Evolutionary conservation across 129 eudicot species (phyloP), one percentile per base, ranked within the genome.

Genomic region (Ambrosia artemisiifolia): DNA sequence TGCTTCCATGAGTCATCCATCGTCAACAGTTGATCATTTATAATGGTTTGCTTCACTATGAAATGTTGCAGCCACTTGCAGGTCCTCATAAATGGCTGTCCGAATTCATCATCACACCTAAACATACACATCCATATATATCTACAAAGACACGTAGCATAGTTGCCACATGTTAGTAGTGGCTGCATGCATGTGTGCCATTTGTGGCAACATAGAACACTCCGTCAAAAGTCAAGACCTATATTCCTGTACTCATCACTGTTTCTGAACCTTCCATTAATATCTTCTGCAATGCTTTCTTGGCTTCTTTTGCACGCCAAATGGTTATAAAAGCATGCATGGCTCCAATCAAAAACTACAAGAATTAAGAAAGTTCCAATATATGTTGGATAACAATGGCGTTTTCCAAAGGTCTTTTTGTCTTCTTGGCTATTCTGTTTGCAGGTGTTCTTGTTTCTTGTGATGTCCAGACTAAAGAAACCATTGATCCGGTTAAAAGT

Each of bases 191-290:
- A 78, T 78, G 81, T 9, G 2, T 36, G 81, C 34, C 81, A 70
- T 33, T 42, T 77, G 76, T 77, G 9, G 2, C 71, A 78, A 63
- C 76, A 77, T 77, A 17, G 76, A 77, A 38, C 49, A 30, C 61
- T 78, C 77, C 77, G 72, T 78, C 82, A 2, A 40, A 70, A 63
- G 72, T 63, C 72, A 44, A 38, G 40, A 36, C 72, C 76, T 66
- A 53, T 12, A 50, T 62, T 64, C 34, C 71, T 78, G 71, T 13
- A 60, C 66, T 51, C 57, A 69, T 20, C 72, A 20, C 20, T 16
- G 77, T 63, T 64, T 63, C 82, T 78, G 82, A 78, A 71, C 59
- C 71, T 63, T 71, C 72, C 77, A 78, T 78, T 78, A 63, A 78
- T 78, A 68, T 33, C 71, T 57, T n/a, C 56, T 78, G 71, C 72